Conservation (phyloP, 2,329 filamentous ascomycete genomes). For the Grosmannia penicillata region DNA sequence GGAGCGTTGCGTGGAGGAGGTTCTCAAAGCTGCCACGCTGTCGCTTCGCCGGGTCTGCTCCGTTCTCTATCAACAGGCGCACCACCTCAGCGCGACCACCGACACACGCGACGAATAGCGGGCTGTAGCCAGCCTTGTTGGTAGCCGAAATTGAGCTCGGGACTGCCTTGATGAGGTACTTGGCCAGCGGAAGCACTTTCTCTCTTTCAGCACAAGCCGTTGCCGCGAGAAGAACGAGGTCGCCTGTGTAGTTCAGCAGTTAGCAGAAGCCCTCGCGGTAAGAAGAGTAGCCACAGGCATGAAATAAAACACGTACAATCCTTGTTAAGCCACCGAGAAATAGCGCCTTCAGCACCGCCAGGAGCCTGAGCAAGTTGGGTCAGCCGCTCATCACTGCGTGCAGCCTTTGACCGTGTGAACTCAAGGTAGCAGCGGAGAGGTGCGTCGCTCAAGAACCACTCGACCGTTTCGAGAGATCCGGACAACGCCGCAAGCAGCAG, state of each 20-base stretch:
- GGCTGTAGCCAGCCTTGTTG: slow-evolving; percentile 43
- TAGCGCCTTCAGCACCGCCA: slow-evolving; percentile 47
- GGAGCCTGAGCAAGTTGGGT: slow-evolving; percentile 43
- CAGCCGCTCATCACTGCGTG: slow-evolving; percentile 46
- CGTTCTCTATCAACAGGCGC: slow-evolving; percentile 48
- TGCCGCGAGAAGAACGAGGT: slow-evolving; percentile 52
- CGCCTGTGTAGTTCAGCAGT: slow-evolving; percentile 22
- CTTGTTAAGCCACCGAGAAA: slow-evolving; percentile 46
- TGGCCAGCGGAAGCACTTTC: slow-evolving; percentile 38
- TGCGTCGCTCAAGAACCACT: slow-evolving; percentile 64
- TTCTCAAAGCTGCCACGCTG: slow-evolving; percentile 45
- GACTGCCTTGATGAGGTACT: slow-evolving; percentile 48
- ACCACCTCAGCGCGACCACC: slow-evolving; percentile 38
- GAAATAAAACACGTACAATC: slow-evolving; percentile 36
- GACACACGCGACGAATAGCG: slow-evolving; percentile 51
- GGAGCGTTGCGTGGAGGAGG: slow-evolving; percentile 46
- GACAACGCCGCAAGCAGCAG: slow-evolving; percentile 40
- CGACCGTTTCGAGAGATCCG: slow-evolving; percentile 50
- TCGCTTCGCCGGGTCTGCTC: slow-evolving; percentile 53
- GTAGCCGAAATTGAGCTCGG: slow-evolving; percentile 51
- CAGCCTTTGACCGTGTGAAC: slow-evolving; percentile 44
- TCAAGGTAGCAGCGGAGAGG: slow-evolving; percentile 53
- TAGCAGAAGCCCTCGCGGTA: slow-evolving; percentile 3
- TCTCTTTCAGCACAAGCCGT: slow-evolving; percentile 29
- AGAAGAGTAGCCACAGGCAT: not conserved